phyloP scores from a whole-genome alignment of 495 filamentous ascomycete genomes.

The Beverwykella pulmonaria region DNA sequence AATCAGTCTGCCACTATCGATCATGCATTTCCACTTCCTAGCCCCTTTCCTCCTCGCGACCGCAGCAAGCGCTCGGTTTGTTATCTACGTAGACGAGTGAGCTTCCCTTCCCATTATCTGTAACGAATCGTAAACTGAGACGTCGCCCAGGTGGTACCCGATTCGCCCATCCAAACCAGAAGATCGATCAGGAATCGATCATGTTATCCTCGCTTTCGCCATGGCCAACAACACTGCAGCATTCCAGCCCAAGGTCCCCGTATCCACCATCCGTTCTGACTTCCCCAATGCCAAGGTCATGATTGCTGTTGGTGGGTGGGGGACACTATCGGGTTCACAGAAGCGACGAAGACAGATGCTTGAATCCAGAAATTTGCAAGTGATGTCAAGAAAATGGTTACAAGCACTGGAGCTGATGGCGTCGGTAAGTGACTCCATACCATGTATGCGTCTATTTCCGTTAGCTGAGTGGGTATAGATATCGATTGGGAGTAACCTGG shows the following conservation, averaged over 20 bases:
- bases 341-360: conserved; percentile 57
- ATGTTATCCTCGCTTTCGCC: conserved; percentile 32
- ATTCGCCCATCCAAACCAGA: conserved; percentile 12
- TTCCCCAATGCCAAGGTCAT: conserved; percentile 49
- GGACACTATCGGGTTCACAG: conserved; percentile 63
- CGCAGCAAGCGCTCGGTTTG: too few species aligned
- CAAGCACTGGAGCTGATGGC: conserved; percentile 48
- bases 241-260: conserved; percentile 20
- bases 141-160: conserved; percentile 40
- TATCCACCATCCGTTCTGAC: conserved; percentile 23
- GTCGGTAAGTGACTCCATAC: too few species aligned
- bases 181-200: conserved; percentile 29
- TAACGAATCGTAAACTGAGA: too few species aligned
- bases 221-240: conserved; percentile 6
- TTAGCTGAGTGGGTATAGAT: conserved; percentile 55
- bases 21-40: too few species aligned
- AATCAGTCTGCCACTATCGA: too few species aligned
- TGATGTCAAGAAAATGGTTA: conserved; percentile 66
- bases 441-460: too few species aligned
- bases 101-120: too few species aligned
- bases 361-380: conserved; percentile 62
- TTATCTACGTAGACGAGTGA: too few species aligned
- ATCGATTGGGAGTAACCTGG: conserved; percentile 85
- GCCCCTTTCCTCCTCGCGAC: too few species aligned
- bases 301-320: conserved; percentile 77